Percentiles rank a stretch among this genome's conserved stretches.
phyloP scores from a whole-genome alignment of 1,139 yeast species.

The Chernovozyma aurita region DNA sequence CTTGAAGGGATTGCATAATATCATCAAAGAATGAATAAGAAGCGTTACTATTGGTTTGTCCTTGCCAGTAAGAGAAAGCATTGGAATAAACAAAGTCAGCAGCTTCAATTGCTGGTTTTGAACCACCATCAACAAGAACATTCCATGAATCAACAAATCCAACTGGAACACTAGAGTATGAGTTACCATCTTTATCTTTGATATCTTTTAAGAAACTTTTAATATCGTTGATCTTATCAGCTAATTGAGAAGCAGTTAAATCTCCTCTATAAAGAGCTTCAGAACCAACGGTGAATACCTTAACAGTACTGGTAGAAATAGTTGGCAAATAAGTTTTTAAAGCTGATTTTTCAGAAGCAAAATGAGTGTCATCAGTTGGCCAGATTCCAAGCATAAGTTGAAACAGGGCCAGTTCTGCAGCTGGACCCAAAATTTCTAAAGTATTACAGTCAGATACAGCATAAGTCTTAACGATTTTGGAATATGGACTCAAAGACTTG shows the following conservation, averaged over 20 bases:
- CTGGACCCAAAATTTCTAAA: constrained; percentile 78
- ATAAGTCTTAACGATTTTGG: constrained; percentile 69
- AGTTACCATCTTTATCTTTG: constrained; percentile 75
- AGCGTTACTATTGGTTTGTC: constrained; percentile 76
- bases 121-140: constrained; percentile 73
- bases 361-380: constrained; percentile 83
- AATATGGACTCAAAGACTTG: constrained; percentile 47
- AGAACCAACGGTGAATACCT: constrained; percentile 80
- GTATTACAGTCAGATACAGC: constrained; percentile 89
- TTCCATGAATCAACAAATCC: constrained; percentile 98
- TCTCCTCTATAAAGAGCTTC: constrained; percentile 89
- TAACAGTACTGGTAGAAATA: constrained; percentile 62
- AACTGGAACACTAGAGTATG: constrained; percentile 67
- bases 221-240: constrained; percentile 55
- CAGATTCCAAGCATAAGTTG: constrained; percentile 76
- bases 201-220: constrained; percentile 54
- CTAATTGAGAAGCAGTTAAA: constrained; percentile 64
- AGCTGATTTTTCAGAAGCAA: constrained; percentile 64
- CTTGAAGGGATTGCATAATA: constrained; percentile 92
- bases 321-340: constrained; percentile 64
- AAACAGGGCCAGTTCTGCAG: constrained; percentile 73
- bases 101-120: constrained; percentile 66
- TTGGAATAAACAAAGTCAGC: constrained; percentile 85
- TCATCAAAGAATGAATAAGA: constrained; percentile 91
- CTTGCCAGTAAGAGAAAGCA: constrained; percentile 99